A percentile compares a stretch with the other conserved stretches of the same genome.
phyloP scores from a whole-genome alignment of 495 filamentous ascomycete genomes.

The Opeltia flavorubescens region DNA sequence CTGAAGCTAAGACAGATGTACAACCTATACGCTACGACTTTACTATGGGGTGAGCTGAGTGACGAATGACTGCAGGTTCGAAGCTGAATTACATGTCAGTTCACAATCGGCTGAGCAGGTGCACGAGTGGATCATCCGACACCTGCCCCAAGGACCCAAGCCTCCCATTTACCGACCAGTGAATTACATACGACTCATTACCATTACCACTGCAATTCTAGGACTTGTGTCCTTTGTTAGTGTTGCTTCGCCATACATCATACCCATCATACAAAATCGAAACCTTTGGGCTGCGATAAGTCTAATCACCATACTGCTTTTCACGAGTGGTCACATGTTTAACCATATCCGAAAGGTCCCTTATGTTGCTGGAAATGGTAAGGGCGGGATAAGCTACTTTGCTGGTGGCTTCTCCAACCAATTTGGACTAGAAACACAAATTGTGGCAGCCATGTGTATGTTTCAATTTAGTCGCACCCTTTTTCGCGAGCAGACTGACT shows the following conservation, averaged over 20 bases:
- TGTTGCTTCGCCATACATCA: conserved; percentile 65
- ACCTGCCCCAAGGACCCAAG: conserved; percentile 61
- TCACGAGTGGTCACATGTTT: conserved; percentile 97
- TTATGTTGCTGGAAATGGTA: conserved; percentile 80
- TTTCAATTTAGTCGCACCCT: conserved; percentile 10
- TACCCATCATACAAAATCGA: conserved; percentile 79
- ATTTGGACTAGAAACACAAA: conserved; percentile 90
- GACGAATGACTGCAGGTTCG: not conserved
- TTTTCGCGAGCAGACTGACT: conserved; percentile 13
- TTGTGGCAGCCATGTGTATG: conserved; percentile 91
- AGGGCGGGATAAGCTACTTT: conserved; percentile 81
- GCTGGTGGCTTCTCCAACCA: conserved; percentile 90
- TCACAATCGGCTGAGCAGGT: conserved; percentile 62
- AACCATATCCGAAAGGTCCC: conserved; percentile 95
- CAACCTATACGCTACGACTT: conserved; percentile 81
- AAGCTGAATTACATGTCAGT: conserved; percentile 25
- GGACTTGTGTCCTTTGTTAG: conserved; percentile 52
- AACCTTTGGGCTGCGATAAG: conserved; percentile 89
- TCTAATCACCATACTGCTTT: conserved; percentile 79
- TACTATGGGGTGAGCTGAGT: conserved; percentile 47
- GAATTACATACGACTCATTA: conserved; percentile 68
- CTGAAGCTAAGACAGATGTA: conserved; percentile 53
- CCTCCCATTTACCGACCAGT: conserved; percentile 67
- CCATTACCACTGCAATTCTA: conserved; percentile 49
- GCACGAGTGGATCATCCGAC: conserved; percentile 62